Evolutionary conservation across 1,284 basidiomycete genomes (phyloP).

Genomic region (Cryptococcus maquisensis): DNA sequence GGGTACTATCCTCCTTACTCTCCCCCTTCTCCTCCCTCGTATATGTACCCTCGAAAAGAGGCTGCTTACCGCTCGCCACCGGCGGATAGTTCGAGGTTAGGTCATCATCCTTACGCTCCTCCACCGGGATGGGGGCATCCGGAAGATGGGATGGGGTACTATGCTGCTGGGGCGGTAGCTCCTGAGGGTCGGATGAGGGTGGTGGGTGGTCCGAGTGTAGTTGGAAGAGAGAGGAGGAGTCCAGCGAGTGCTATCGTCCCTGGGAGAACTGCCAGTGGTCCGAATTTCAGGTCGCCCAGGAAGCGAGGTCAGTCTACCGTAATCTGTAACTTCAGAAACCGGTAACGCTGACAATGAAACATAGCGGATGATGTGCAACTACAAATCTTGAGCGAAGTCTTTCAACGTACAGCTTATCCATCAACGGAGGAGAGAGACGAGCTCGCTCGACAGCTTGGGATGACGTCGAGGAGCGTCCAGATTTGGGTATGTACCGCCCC

Average conservation of each 20-base stretch:
- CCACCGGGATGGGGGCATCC: neutral
- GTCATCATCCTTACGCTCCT: slow-evolving; percentile 17
- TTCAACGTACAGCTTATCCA: slow-evolving; percentile 26
- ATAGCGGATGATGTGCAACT: slow-evolving; percentile 28
- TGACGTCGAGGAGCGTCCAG: slow-evolving; percentile 34
- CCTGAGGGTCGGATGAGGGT: neutral
- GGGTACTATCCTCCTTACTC: neutral
- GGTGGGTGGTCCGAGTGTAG: neutral
- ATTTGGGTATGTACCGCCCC: slow-evolving; percentile 30
- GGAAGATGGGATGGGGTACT: neutral
- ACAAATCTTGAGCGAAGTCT: slow-evolving; percentile 18
- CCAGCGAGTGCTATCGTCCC: slow-evolving; percentile 10
- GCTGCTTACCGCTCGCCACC: neutral
- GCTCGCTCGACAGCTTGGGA: slow-evolving; percentile 26
- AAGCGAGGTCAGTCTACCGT: slow-evolving; percentile 22
- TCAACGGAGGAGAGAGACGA: slow-evolving; percentile 28
- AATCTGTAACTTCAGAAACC: neutral
- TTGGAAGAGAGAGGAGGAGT: slow-evolving; percentile 2
- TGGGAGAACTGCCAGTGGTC: neutral
- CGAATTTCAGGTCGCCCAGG: slow-evolving; percentile 20
- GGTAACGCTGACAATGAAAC: neutral
- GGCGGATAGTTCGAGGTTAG: slow-evolving; percentile 12
- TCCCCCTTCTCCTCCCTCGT: neutral
- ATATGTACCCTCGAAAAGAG: neutral
- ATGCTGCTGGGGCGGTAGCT: neutral